These are phyloP conservation scores for Trametes pubescens DNA, from an alignment of 1,284 basidiomycete species.

Conservation along the genomic window DNA sequence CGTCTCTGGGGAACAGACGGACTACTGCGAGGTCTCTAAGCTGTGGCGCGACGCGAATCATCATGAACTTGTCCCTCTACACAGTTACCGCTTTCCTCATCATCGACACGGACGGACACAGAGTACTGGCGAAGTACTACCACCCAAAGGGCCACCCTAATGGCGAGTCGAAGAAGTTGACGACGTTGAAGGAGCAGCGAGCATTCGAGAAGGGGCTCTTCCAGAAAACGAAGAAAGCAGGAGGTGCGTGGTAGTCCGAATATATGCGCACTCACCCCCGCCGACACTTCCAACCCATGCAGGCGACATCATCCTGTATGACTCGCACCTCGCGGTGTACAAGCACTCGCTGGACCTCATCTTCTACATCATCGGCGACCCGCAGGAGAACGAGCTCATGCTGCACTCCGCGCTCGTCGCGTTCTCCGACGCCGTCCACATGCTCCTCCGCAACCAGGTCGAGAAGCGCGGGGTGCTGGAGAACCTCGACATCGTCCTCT, in stretches of 20 bases:
- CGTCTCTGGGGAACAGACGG: no score
- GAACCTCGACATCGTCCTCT: slow-evolving; percentile 91
- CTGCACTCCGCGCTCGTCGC: slow-evolving; percentile 85
- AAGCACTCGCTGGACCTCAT: slow-evolving; percentile 95
- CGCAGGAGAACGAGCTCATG: slow-evolving; percentile 97
- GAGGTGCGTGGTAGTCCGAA: slow-evolving; percentile 63
- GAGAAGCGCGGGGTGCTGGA: slow-evolving; percentile 97
- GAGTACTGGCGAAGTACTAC: slow-evolving; percentile 97
- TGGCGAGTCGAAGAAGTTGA: slow-evolving; percentile 69
- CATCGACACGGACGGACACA: slow-evolving; percentile 93
- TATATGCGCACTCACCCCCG: not conserved
- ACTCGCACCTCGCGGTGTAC: slow-evolving; percentile 92
- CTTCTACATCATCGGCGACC: slow-evolving; percentile 92
- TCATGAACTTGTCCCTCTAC: slow-evolving; percentile 86
- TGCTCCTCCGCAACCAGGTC: slow-evolving; percentile 90
- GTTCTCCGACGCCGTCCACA: slow-evolving; percentile 86
- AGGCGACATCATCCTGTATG: slow-evolving; percentile 97
- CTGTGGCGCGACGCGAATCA: not conserved
- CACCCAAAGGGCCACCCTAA: slow-evolving; percentile 74
- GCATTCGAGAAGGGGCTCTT: slow-evolving; percentile 95
- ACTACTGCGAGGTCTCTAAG: not conserved
- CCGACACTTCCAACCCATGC: slow-evolving; percentile 7
- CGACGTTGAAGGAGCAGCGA: slow-evolving; percentile 90
- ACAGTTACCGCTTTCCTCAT: slow-evolving; percentile 89
- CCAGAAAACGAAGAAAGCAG: slow-evolving; percentile 93